Evolutionary conservation across 129 eudicot genomes (phyloP), one percentile per base, ranked within the genome.

Genomic region (Tagetes patula): DNA sequence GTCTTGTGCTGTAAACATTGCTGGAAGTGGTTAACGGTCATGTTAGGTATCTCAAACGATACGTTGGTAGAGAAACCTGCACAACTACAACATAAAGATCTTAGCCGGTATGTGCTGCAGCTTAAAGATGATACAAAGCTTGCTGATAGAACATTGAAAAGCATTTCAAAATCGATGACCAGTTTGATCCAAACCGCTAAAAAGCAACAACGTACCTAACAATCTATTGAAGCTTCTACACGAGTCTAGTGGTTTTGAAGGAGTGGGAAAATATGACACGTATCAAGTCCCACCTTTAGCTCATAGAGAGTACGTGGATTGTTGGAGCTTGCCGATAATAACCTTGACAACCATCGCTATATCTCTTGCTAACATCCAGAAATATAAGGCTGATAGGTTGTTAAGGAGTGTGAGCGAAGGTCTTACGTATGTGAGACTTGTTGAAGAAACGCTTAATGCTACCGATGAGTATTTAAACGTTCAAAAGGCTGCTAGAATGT

Each of bases 341-440:
- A 61, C 43, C 45, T 13, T 61, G 3, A 37, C 46, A 61, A 61
- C 31, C 67, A 36, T 61, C 46, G 45, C 30, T 31, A 4, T 37
- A 3, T 37, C 67, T 61, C 45, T 61, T 61, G 45, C 45, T 4
- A 61, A 61, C 31, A 61, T 61, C 8, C 67, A 61, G 1, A 61
- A 36, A 2, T 12, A 12, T 8, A 61, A 4, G 9, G 8, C n/a
- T 61, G 46, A 61, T 13, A 61, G 45, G 1, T 61, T 61, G 30
- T 4, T 61, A 61, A 61, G 67, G 31, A 61, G 67, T 61, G 67
- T 61, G 45, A 61, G 67, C 5, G 67, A 61, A 61, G 67, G 67
- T 61, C 67, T 61, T 36, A 6, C 31, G 3, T 61, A 61, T 4
- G 43, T 61, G 31, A 61, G 8, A 37, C 3, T 27, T 36, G 67